A percentile compares a stretch with the other conserved stretches of the same genome.
These are phyloP conservation scores for Ilex paraguariensis DNA, from an alignment of 305 asterid species.

Conservation along the genomic window DNA sequence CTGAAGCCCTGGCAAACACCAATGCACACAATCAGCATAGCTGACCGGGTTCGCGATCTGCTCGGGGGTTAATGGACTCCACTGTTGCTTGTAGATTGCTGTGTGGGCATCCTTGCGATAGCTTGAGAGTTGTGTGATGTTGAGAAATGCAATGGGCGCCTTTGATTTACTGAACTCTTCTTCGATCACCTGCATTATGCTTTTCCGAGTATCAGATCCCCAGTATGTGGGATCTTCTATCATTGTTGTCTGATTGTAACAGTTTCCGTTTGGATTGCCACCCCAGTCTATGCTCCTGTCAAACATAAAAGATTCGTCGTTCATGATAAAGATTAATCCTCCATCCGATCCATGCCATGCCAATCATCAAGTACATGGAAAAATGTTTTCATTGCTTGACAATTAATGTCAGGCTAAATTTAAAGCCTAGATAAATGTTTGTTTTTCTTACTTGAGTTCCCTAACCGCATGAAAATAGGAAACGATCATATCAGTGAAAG, in stretches of 20 bases:
- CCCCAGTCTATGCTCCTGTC: conserved; percentile 45
- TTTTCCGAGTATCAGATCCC: conserved; percentile 35
- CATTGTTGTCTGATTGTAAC: conserved; percentile 31
- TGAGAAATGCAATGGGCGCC: conserved; percentile 34
- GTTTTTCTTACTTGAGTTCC: too few species aligned
- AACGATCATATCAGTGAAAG: too few species aligned
- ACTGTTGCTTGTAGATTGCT: conserved; percentile 41
- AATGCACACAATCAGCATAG: conserved; percentile 46
- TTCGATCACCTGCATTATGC: conserved; percentile 35
- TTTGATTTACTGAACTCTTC: conserved; percentile 32
- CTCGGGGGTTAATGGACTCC: conserved; percentile 36
- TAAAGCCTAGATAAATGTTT: too few species aligned
- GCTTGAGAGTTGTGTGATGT: conserved; percentile 38
- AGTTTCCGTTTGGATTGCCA: conserved; percentile 25
- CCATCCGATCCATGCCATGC: not conserved
- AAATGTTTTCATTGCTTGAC: too few species aligned
- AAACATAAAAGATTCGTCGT: not conserved
- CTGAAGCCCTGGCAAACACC: conserved; percentile 51
- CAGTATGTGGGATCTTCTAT: conserved; percentile 32
- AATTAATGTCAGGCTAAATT: too few species aligned
- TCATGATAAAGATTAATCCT: too few species aligned
- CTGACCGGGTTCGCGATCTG: conserved; percentile 35
- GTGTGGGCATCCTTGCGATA: conserved; percentile 44
- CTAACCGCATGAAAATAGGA: too few species aligned
- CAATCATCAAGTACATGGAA: too few species aligned